Evolutionary conservation across 169 alveolate genomes (phyloP), one percentile per base, ranked within the genome.

Genomic region (Cryptosporidium ryanae): DNA sequence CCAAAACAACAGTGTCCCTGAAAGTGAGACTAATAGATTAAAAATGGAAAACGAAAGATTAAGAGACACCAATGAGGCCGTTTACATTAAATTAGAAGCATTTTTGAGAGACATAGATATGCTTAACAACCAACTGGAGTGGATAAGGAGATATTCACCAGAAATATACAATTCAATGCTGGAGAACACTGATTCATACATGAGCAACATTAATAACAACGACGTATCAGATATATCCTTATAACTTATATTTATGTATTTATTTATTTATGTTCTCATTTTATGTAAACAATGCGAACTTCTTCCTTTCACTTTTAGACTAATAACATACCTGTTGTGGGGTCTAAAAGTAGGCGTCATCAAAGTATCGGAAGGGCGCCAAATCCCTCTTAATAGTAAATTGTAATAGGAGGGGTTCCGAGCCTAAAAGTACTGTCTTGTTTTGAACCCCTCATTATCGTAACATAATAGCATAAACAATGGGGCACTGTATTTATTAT

Each of bases 111-210:
- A 76, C 15, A 76, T 76, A 21, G 87, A 76, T 31, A 17, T 76
- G 46, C 43, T 76, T 3, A 76, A 76, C 17, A 31, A 76, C 27
- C 87, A 76, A 50, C 71, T 76, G 15, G 87, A 76, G 17, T 76
- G 87, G 87, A 44, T 76, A 12, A 57, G 87, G 48, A 76, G 87
- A 61, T 76, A 57, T n/a, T 76, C 87, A 18, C 87, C 87, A n/a
- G 76, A 76, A 44, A 70, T 55, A 18, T 76, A 76, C n/a, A 70
- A 76, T 8, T 34, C 76, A 15, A 76, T 76, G 87, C 55, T 76
- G 31, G 76, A 76, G 38, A 59, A 76, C n/a, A 43, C 87, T 4
- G 31, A 59, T 48, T 52, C 38, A 12, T 44, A 59, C 31, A 27
- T 29, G 5, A 18, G 17, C 50, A 17, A 59, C 4, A 50, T 32